Percentiles rank a stretch among this genome's conserved stretches.
These are phyloP conservation scores for Rhizophagus sp. DNA, from an alignment of 192 early-diverging fungal genomes.

Conservation along the genomic window DNA sequence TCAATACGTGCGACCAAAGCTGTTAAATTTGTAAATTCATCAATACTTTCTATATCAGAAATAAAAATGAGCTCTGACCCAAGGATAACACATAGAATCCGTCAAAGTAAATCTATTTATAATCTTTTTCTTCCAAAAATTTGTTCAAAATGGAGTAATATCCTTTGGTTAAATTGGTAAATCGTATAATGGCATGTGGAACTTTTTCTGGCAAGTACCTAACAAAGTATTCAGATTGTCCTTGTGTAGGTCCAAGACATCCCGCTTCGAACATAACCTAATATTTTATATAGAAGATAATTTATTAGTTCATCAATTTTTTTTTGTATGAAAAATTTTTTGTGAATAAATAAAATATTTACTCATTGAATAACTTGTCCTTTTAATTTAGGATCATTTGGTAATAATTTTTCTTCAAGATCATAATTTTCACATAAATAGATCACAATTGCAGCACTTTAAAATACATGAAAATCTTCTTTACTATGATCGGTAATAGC, in stretches of 20 bases:
- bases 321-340: too few relatives aligned
- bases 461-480: conserved; percentile 55
- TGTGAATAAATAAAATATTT: background rate
- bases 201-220: conserved; percentile 51
- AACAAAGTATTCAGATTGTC: conserved; percentile 53
- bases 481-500: conserved; percentile 53
- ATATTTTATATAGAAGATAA: too few relatives aligned
- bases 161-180: conserved; percentile 48
- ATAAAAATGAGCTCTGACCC: conserved; percentile 33
- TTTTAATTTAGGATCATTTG: conserved; percentile 44
- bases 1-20: conserved; percentile 49
- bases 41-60: conserved; percentile 33
- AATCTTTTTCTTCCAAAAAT: conserved; percentile 33
- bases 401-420: conserved; percentile 45
- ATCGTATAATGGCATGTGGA: conserved; percentile 52
- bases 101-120: conserved; percentile 46
- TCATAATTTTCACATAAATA: conserved; percentile 59
- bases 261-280: conserved; percentile 49
- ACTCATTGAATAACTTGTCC: conserved; percentile 51
- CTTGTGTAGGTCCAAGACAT: conserved; percentile 48
- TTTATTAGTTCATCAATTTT: background rate
- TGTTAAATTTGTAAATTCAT: conserved; percentile 43
- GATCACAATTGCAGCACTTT: conserved; percentile 56
- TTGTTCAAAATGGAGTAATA: conserved; percentile 45
- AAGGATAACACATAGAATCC: conserved; percentile 52